Conservation (phyloP, 116 monocot species). For the Phalaenopsis hybrid region DNA sequence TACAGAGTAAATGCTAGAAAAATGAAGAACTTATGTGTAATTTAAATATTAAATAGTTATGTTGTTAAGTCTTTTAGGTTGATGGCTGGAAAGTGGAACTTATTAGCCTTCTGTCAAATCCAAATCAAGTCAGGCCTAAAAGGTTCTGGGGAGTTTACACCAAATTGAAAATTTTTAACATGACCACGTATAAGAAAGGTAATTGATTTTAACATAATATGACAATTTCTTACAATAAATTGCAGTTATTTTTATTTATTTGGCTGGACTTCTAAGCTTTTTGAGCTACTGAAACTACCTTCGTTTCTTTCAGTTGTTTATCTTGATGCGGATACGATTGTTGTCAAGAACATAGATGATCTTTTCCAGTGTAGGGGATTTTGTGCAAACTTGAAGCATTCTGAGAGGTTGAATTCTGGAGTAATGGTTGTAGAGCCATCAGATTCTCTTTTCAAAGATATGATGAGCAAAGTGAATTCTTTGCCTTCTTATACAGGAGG, state of each 20-base stretch:
- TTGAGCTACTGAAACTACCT: neutral
- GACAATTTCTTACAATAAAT: neutral
- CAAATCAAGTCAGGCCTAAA: conserved; percentile 84
- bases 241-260: neutral
- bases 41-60: conserved; percentile 17
- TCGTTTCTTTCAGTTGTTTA: conserved; percentile 66
- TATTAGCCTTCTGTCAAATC: conserved; percentile 86
- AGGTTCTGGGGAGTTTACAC: conserved; percentile 99
- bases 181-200: conserved; percentile 98
- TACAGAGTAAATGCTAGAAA: neutral
- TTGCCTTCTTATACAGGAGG: conserved; percentile 98
- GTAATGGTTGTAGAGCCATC: conserved; percentile 99
- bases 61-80: conserved; percentile 48
- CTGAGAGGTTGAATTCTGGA: conserved; percentile 98
- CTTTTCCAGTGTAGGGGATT: conserved; percentile 90
- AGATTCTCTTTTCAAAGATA: conserved; percentile 72
- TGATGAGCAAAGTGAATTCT: conserved; percentile 84
- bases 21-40: neutral
- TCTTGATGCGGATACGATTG: conserved; percentile 98
- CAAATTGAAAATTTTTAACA: conserved; percentile 89
- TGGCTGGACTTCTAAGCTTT: neutral
- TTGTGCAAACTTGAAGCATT: conserved; percentile 98
- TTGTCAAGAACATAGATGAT: conserved; percentile 91
- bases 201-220: conserved; percentile 10
- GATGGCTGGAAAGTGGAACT: conserved; percentile 96